phyloP scores from a whole-genome alignment of 805 yeast genomes.

The Blastobotrys parvus region DNA sequence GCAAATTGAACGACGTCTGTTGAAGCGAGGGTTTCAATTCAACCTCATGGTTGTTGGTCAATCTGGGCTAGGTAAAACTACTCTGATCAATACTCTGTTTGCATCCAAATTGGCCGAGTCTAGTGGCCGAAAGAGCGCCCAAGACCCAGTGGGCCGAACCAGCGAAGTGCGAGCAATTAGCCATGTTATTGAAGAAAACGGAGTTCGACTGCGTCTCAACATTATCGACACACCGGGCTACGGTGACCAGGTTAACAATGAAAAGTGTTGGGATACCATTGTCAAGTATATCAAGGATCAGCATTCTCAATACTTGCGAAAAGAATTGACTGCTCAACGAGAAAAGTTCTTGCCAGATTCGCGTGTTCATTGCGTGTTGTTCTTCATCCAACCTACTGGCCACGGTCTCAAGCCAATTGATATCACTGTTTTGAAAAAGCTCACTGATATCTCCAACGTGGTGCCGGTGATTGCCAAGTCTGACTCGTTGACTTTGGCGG shows the following conservation, averaged over 20 bases:
- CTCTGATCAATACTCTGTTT: constrained; percentile 83
- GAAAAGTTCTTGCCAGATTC: constrained; percentile 76
- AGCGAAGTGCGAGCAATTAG: constrained; percentile 56
- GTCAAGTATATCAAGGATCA: constrained; percentile 92
- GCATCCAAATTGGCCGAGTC: constrained; percentile 70
- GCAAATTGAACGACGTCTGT: constrained; percentile 85
- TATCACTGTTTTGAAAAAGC: constrained; percentile 68
- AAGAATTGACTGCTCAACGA: constrained; percentile 91
- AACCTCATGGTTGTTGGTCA: constrained; percentile 87
- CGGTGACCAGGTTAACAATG: constrained; percentile 94
- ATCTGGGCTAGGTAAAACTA: constrained; percentile 91
- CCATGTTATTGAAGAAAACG: constrained; percentile 64
- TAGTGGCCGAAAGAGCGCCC: constrained; percentile 57
- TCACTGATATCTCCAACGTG: constrained; percentile 85
- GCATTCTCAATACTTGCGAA: constrained; percentile 82
- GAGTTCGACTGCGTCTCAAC: constrained; percentile 76
- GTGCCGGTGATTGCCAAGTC: constrained; percentile 94
- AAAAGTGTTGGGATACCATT: constrained; percentile 94
- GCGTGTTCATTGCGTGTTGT: constrained; percentile 87
- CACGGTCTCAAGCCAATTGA: constrained; percentile 81
- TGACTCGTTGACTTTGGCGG: constrained; percentile 80
- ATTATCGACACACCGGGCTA: constrained; percentile 97
- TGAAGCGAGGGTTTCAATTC: constrained; percentile 90
- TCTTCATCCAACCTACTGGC: constrained; percentile 84
- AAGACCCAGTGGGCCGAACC: constrained; percentile 75